These are phyloP conservation scores for Phoma sp. DNA, from an alignment of 2,329 filamentous ascomycete species.

Conservation along the genomic window DNA sequence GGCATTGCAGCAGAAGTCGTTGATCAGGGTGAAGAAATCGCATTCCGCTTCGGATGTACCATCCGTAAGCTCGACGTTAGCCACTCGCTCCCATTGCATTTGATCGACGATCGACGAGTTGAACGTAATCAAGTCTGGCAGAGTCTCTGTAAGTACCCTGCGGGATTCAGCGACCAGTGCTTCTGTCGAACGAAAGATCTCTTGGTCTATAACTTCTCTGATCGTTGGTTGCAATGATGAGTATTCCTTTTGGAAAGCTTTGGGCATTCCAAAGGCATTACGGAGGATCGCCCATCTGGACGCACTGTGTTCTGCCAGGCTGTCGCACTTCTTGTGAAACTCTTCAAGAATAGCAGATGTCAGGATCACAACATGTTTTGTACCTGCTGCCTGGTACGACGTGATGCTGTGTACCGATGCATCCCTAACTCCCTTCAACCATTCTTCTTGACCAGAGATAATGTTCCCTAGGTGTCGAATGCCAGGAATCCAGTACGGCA, in stretches of 20 bases:
- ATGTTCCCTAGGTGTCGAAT: slow-evolving; percentile 62
- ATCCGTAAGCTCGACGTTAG: slow-evolving; percentile 51
- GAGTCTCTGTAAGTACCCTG: slow-evolving; percentile 46
- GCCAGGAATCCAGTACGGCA: slow-evolving; percentile 66
- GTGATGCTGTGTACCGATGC: slow-evolving; percentile 52
- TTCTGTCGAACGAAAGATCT: slow-evolving; percentile 56
- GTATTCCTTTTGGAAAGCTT: slow-evolving; percentile 25
- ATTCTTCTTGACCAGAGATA: slow-evolving; percentile 52
- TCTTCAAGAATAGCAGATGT: slow-evolving; percentile 54
- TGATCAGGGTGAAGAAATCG: slow-evolving; percentile 54
- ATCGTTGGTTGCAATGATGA: slow-evolving; percentile 39
- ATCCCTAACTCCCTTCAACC: slow-evolving; percentile 51
- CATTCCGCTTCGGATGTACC: slow-evolving; percentile 56
- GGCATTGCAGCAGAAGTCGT: slow-evolving; percentile 62
- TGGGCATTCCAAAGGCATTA: slow-evolving; percentile 40
- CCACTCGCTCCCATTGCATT: slow-evolving; percentile 65
- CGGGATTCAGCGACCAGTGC: slow-evolving; percentile 42
- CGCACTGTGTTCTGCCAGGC: slow-evolving; percentile 28
- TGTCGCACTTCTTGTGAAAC: slow-evolving; percentile 26
- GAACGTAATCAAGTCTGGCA: slow-evolving; percentile 65
- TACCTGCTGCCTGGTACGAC: slow-evolving; percentile 57
- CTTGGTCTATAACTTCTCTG: slow-evolving; percentile 41
- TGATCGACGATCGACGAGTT: slow-evolving; percentile 66
- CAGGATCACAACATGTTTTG: slow-evolving; percentile 58
- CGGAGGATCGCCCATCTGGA: slow-evolving; percentile 30